phyloP scores from a whole-genome alignment of 495 filamentous ascomycete genomes.

The Xylaria palmicola region DNA sequence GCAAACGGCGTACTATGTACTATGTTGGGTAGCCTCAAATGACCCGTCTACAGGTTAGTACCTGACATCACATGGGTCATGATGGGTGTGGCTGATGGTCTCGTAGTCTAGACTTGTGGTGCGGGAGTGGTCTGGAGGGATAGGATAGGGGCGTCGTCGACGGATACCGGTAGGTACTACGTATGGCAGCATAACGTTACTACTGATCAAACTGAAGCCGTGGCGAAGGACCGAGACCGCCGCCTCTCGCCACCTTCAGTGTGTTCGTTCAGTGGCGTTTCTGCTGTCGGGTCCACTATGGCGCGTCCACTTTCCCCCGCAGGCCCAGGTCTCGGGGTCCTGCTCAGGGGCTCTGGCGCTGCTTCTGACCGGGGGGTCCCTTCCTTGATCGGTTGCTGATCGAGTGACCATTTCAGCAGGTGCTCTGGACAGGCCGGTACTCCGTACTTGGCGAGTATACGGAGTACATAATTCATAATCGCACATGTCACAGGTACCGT shows the following conservation, averaged over 20 bases:
- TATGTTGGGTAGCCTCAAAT: background rate
- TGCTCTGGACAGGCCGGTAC: no score
- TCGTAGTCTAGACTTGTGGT: no score
- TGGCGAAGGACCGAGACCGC: background rate
- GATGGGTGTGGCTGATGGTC: no score
- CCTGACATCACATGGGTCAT: background rate
- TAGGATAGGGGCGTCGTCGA: background rate
- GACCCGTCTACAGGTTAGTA: no score
- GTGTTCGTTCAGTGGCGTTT: background rate
- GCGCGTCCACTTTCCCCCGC: slow-evolving; percentile 1
- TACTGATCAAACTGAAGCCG: no score
- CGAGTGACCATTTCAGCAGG: background rate
- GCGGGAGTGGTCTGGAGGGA: no score
- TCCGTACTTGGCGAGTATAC: no score
- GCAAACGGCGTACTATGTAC: background rate
- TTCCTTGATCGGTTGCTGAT: background rate
- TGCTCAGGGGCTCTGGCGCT: background rate
- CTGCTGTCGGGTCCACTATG: background rate
- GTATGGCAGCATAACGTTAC: no score
- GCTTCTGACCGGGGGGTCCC: background rate
- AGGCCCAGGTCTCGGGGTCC: background rate
- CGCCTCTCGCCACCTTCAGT: background rate
- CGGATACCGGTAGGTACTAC: no score
- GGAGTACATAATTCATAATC: no score
- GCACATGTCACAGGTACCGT: background rate